Evolutionary conservation across 805 yeast species (phyloP).

Genomic region (Candida koratica): DNA sequence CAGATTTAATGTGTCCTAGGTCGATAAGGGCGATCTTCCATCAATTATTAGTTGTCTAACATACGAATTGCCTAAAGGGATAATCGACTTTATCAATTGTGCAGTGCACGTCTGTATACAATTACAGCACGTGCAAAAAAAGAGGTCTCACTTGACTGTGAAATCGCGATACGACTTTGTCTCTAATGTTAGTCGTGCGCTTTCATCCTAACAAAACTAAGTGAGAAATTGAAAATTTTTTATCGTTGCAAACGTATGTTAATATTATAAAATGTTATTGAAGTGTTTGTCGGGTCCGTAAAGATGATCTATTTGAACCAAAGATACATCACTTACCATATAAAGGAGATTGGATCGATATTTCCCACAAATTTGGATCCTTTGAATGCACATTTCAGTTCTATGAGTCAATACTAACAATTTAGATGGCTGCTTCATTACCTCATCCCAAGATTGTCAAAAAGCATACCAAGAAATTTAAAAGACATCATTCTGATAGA

Average conservation of each 20-base stretch:
- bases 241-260: conserved; percentile 7
- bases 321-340: conserved; percentile 2
- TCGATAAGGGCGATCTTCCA: too few relatives aligned
- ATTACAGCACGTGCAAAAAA: neutral
- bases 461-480: conserved; percentile 98
- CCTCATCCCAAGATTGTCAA: conserved; percentile 99
- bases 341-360: too few relatives aligned
- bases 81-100: too few relatives aligned
- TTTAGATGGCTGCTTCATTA: conserved; percentile 84
- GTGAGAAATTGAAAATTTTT: conserved; percentile 5
- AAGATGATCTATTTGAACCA: neutral
- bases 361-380: neutral
- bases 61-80: too few relatives aligned
- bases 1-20: too few relatives aligned
- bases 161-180: neutral
- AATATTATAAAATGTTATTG: conserved; percentile 3
- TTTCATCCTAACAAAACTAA: conserved; percentile 1
- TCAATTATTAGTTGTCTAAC: too few relatives aligned
- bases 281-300: neutral
- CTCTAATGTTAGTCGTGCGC: conserved; percentile 5
- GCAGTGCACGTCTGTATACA: too few relatives aligned
- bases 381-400: neutral
- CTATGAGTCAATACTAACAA: conserved; percentile 9
- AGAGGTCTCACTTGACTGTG: neutral
- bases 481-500: conserved; percentile 99